Evolutionary conservation across 257 asterid genomes (phyloP), one percentile per base, ranked within the genome.

Genomic region (Cynanchum wilfordii): DNA sequence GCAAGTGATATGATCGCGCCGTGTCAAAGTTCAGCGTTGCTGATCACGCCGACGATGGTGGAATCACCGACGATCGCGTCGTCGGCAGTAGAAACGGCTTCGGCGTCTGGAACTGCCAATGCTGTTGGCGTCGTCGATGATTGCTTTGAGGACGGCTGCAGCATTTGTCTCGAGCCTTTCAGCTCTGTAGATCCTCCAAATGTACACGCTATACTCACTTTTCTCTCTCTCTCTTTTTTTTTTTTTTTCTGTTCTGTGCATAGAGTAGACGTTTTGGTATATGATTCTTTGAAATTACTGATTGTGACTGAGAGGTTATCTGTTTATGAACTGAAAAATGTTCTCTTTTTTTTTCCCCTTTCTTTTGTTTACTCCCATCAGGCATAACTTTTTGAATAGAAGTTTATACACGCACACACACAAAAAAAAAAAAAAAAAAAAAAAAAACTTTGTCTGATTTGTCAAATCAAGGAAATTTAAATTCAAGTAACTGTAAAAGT

Each of bases 91-190:
- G 55, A 50, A 20, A 17, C 56, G 54, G 49, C 55, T 10, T 38
- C 73, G 27, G 45, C 40, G 33, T n/a, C 66, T 47, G 40, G 54
- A 44, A 55, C 45, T 20, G 13, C 38, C 29, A 29, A 8, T 36
- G 36, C 22, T 10, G 24, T 69, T 24, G 80, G 17, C 10, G 64
- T 10, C 17, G 68, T 17, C 4, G 75, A 81, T 49, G 95, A 84
- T 42, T 52, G 76, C 78, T 77, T 62, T 71, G 91, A 87, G 60
- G 90, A 89, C 59, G 89, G 81, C 15, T 80, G 84, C 47, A 80
- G 81, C 69, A 80, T 80, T 56, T 80, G 84, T 66, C 79, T 80
- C 15, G 84, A 80, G 70, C 81, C 84, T 51, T 80, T 80, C 78
- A 60, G 38, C 60, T 69, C 73, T 2, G 29, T 24, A 12, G 70